A percentile compares a stretch with the other conserved stretches of the same genome.
phyloP scores from a whole-genome alignment of 2,329 filamentous ascomycete species.

The Cercospora sp. region DNA sequence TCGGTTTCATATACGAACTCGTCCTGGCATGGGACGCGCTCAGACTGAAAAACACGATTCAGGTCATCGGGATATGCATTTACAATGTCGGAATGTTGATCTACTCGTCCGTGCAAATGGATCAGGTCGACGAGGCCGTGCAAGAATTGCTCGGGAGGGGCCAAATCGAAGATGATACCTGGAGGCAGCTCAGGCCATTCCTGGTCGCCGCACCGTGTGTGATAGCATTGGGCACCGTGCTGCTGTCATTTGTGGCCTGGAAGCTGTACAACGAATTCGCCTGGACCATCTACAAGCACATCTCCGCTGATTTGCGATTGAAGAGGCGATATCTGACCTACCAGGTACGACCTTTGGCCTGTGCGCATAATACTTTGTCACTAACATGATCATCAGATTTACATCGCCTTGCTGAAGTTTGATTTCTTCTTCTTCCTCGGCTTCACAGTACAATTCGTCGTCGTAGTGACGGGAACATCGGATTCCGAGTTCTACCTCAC shows the following conservation, averaged over 20 bases:
- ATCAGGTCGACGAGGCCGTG: conserved; percentile 81
- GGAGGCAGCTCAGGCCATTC: conserved; percentile 69
- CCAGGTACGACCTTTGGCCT: conserved; percentile 62
- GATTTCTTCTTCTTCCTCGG: conserved; percentile 99
- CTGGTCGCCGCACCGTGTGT: conserved; percentile 83
- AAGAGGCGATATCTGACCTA: conserved; percentile 95
- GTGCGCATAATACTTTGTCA: neutral
- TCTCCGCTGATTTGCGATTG: conserved; percentile 94
- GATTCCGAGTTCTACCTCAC: conserved; percentile 82
- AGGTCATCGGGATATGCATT: conserved; percentile 90
- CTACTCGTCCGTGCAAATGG: conserved; percentile 89
- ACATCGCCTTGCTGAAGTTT: conserved; percentile 96
- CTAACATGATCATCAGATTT: conserved; percentile 64
- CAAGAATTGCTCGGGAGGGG: conserved; percentile 48
- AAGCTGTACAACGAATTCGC: conserved; percentile 98
- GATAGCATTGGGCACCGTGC: conserved; percentile 71
- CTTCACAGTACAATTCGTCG: conserved; percentile 97
- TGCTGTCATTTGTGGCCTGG: conserved; percentile 79
- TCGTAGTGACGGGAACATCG: conserved; percentile 71
- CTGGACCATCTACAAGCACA: conserved; percentile 99
- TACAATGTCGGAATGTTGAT: conserved; percentile 90
- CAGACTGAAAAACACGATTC: conserved; percentile 95
- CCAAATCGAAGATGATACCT: conserved; percentile 57
- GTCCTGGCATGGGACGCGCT: conserved; percentile 91
- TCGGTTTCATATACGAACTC: conserved; percentile 91